Conservation (phyloP, 768 basidiomycete species). For the Galerina marginata region DNA sequence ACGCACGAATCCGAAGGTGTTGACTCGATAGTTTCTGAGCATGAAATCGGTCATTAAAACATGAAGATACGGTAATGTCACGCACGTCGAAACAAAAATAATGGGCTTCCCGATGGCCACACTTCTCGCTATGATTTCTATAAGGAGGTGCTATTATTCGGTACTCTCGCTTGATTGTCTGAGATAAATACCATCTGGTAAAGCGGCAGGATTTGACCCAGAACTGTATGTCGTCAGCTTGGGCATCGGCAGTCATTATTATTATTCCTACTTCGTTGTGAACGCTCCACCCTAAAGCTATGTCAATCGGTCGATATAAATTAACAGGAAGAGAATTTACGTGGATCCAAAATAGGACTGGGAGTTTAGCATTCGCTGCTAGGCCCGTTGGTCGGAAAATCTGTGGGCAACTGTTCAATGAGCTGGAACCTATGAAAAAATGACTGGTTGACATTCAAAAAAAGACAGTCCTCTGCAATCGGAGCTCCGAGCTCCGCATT, state of each 20-base stretch:
- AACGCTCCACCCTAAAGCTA: slow-evolving; percentile 51
- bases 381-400: slow-evolving; percentile 40
- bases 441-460: slow-evolving; percentile 47
- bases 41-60: background rate
- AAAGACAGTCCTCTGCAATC: slow-evolving; percentile 59
- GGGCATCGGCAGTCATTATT: background rate
- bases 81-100: slow-evolving; percentile 60
- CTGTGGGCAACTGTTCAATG: slow-evolving; percentile 23
- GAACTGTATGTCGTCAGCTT: slow-evolving; percentile 30
- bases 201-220: slow-evolving; percentile 43
- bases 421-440: background rate
- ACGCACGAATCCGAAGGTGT: slow-evolving; percentile 61
- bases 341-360: slow-evolving; percentile 45
- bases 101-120: slow-evolving; percentile 53
- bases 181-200: slow-evolving; percentile 50
- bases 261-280: slow-evolving; percentile 41
- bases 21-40: slow-evolving; percentile 59
- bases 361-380: slow-evolving; percentile 33
- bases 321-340: slow-evolving; percentile 21
- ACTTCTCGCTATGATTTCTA: slow-evolving; percentile 57
- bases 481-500: slow-evolving; percentile 43
- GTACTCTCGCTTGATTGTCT: background rate
- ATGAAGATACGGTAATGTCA: background rate
- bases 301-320: background rate
- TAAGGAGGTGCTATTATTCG: background rate